These are phyloP conservation scores for Rubus parviflorus DNA, from an alignment of 306 rosid species.

Conservation along the genomic window DNA sequence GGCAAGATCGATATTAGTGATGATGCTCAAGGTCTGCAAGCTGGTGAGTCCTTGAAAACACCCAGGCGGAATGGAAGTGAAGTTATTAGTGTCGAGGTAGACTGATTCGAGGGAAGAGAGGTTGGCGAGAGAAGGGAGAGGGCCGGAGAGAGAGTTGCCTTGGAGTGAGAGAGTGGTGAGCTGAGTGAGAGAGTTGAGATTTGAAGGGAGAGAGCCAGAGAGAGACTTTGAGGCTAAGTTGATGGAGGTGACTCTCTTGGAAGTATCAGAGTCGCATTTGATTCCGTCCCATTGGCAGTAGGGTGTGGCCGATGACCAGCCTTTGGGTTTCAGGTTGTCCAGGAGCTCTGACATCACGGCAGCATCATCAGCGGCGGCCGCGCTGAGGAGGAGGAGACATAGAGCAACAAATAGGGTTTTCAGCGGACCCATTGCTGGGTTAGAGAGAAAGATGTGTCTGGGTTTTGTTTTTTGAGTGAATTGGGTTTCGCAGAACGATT, in stretches of 20 bases:
- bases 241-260: constrained; percentile 55
- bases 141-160: constrained; percentile 48
- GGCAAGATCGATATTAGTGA: constrained; percentile 32
- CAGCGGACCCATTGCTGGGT: constrained; percentile 45
- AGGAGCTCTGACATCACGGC: constrained; percentile 47
- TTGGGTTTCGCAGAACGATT: not conserved
- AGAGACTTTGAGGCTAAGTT: constrained; percentile 41
- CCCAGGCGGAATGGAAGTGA: constrained; percentile 46
- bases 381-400: not conserved
- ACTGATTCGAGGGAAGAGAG: constrained; percentile 43
- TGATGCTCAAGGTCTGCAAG: constrained; percentile 48
- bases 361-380: constrained; percentile 52
- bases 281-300: constrained; percentile 67
- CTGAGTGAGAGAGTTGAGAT: constrained; percentile 60
- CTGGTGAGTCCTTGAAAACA: constrained; percentile 48
- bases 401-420: constrained; percentile 28
- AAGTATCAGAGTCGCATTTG: constrained; percentile 38
- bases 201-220: constrained; percentile 67
- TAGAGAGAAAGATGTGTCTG: not conserved
- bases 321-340: constrained; percentile 39
- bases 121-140: constrained; percentile 63
- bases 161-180: constrained; percentile 58
- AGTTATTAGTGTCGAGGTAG: constrained; percentile 49
- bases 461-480: not conserved
- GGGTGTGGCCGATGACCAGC: constrained; percentile 43